Base-by-base conservation (phyloP, 2,329 filamentous ascomycete species). In the Metarhizium sp. region DNA sequence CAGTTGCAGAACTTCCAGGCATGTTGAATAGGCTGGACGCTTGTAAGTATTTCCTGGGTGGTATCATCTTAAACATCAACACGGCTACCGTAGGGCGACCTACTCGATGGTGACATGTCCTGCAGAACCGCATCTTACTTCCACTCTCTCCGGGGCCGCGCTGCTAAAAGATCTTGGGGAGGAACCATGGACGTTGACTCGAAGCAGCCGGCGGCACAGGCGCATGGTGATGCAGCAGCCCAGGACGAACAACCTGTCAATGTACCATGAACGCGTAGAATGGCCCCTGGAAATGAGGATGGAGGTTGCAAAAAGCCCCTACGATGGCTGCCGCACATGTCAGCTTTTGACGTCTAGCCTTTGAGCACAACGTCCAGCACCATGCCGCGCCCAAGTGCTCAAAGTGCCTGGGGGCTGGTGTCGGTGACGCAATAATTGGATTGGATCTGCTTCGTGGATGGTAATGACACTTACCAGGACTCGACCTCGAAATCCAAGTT, bases 101-200 rank as follows among this genome's bases (percentile, higher is more conserved):
- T 63, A 82, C 80, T 79, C 78, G 52, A 83, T 69, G 13, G 68
- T 71, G 45, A 82, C 73, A 59, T 67, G 63, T 25, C 79, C 79
- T 2, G 76, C 73, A 2, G 76, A 80, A 53, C 75, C 77, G 55
- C 73, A 78, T 42, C 66, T 69, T 10, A 82, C 72, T 2, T 67
- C 63, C 52, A 82, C 65, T 51, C 75, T 72, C 54, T 78, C 69
- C 57, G 56, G 48, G 8, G 40, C 40, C 46, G 55, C 56, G 14
- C 57, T 63, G 54, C 58, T 59, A 18, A 52, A 59, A 14, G 43
- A 20, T 40, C 60, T 56, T 5, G 13, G 45, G 14, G 40, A 34
- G 38, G 32, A 36, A 25, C 38, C n/a, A 20, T 47, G 51, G 29
- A 16, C 14, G 6, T 50, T 32, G 30, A 38, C 36, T 30, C 52